These are phyloP conservation scores for Alternaria rosae DNA, from an alignment of 2,329 filamentous ascomycete genomes.

Conservation along the genomic window DNA sequence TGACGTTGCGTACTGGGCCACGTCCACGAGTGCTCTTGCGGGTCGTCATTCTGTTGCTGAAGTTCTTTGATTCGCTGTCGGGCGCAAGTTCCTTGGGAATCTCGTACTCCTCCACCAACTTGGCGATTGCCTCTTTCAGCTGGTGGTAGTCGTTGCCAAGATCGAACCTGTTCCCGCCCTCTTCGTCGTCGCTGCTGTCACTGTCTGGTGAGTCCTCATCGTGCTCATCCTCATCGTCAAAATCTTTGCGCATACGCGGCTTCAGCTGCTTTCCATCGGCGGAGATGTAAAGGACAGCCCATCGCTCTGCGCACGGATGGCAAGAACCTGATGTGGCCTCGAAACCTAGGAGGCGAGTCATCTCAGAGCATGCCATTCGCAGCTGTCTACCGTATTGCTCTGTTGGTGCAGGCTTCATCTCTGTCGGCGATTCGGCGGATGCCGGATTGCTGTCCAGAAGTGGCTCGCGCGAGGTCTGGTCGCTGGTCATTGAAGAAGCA, in stretches of 20 bases:
- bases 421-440: conserved; percentile 34
- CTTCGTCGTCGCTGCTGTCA: conserved; percentile 58
- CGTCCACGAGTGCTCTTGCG: conserved; percentile 45
- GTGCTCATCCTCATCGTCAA: conserved; percentile 68
- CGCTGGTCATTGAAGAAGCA: conserved; percentile 75
- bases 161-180: conserved; percentile 58
- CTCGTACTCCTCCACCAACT: conserved; percentile 82
- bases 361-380: conserved; percentile 72
- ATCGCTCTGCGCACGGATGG: conserved; percentile 82
- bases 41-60: conserved; percentile 73
- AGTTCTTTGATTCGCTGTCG: conserved; percentile 66
- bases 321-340: conserved; percentile 72
- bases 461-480: conserved; percentile 72
- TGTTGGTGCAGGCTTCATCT: conserved; percentile 59
- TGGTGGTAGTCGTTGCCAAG: conserved; percentile 82
- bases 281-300: conserved; percentile 82
- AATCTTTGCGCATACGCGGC: conserved; percentile 75
- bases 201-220: conserved; percentile 65
- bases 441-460: conserved; percentile 58
- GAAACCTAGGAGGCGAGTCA: conserved; percentile 70
- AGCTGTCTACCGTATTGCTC: conserved; percentile 60
- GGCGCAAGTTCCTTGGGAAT: conserved; percentile 72
- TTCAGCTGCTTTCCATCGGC: conserved; percentile 74
- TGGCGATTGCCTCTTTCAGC: conserved; percentile 79
- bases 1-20: conserved; percentile 34